phyloP scores from a whole-genome alignment of 257 asterid species.

The Voacanga thouarsii region DNA sequence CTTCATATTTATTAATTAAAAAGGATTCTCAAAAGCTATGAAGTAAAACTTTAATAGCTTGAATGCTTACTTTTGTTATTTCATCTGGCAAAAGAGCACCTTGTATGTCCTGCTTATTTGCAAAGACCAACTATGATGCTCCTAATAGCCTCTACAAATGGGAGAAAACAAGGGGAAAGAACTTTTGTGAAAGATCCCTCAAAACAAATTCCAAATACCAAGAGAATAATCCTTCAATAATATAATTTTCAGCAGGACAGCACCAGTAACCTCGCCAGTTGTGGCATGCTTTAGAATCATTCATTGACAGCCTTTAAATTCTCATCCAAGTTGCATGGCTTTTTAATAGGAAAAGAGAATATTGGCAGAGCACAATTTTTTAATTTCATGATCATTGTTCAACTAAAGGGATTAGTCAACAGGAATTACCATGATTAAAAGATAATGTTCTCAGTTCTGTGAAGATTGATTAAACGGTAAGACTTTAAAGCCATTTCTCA shows the following conservation, averaged over 20 bases:
- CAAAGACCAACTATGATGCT: too few species aligned
- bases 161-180: too few species aligned
- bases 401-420: background rate
- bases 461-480: background rate
- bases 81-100: conserved; percentile 85
- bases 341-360: background rate
- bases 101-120: conserved; percentile 89
- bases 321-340: background rate
- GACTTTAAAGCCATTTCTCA: background rate
- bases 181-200: too few species aligned
- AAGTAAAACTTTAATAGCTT: background rate
- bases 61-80: conserved; percentile 69
- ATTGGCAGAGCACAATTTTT: background rate
- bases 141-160: too few species aligned
- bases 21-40: background rate
- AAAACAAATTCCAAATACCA: too few species aligned
- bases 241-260: background rate
- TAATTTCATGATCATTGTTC: background rate
- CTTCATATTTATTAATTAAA: too few species aligned
- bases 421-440: background rate
- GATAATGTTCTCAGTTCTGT: background rate
- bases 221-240: too few species aligned
- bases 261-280: background rate
- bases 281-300: background rate
- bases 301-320: background rate